These are phyloP conservation scores for Echria macrotheca DNA, from an alignment of 495 filamentous ascomycete species.

Conservation along the genomic window DNA sequence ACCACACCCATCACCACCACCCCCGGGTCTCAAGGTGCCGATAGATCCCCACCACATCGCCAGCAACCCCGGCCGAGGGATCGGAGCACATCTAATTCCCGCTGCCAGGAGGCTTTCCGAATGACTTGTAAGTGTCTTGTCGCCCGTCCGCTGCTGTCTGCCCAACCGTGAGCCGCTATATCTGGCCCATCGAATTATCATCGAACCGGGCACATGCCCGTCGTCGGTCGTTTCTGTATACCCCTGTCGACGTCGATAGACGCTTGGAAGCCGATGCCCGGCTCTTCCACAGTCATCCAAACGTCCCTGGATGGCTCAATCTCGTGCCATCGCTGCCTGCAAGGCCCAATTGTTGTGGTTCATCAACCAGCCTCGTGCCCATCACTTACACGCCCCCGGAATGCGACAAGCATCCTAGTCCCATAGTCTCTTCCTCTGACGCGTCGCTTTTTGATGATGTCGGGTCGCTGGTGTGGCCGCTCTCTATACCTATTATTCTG, in stretches of 20 bases:
- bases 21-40: constrained; percentile 24
- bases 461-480: constrained; percentile 34
- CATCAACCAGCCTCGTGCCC: constrained; percentile 38
- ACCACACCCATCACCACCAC: constrained; percentile 29
- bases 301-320: constrained; percentile 15
- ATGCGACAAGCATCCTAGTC: constrained; percentile 43
- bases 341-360: constrained; percentile 37
- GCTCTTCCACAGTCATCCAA: constrained; percentile 24
- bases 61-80: constrained; percentile 13
- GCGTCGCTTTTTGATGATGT: constrained; percentile 22
- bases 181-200: constrained; percentile 38
- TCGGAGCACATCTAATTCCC: constrained; percentile 5
- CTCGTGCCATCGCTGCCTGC: constrained; percentile 17
- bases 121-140: constrained; percentile 36
- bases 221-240: constrained; percentile 25
- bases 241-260: constrained; percentile 27
- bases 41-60: constrained; percentile 21
- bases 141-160: constrained; percentile 14
- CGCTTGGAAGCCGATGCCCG: constrained; percentile 29
- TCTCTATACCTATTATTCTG: constrained; percentile 20
- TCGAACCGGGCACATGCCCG: constrained; percentile 37
- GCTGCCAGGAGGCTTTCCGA: constrained; percentile 30
- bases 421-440: constrained; percentile 12
- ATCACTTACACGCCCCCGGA: constrained; percentile 37
- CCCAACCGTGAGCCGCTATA: constrained; percentile 21